Base-by-base conservation (phyloP, 148 eudicot species). In the Nyssa sinensis region DNA sequence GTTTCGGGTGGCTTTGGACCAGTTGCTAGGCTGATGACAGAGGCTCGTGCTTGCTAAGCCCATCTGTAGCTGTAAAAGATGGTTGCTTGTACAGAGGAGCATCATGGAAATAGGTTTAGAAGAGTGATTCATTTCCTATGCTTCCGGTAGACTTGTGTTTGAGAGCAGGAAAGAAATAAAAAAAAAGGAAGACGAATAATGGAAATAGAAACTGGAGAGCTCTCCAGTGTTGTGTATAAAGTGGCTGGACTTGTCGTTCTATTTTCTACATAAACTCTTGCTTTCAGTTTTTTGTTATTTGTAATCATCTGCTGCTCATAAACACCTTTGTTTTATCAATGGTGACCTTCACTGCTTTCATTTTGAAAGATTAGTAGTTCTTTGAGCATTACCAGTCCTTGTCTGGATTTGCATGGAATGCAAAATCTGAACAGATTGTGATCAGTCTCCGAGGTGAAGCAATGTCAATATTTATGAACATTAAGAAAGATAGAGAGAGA, bases 1-100 rank as follows among this genome's bases (percentile, higher is more conserved):
- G 87, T 81, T 62, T 81, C 87, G 7, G 80, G 87, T 69, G 72
- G 78, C 64, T 77, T 31, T 47, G 78, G 79, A 62, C 85, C 87
- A n/a, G 78, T 81, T 16, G 55, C 70, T 33, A 75, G 85, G 79
- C 87, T 74, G 80, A 69, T 84, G 55, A 79, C 89, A 0, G 89
- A 81, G 58, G 85, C 87, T 7, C 85, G 84, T 24, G 89, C 89
- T 64, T 86, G 85, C 67, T 86, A 69, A 75, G n/a, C 24, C 60
- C 21, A 29, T 31, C 66, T 11, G 17, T 17, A n/a, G n/a, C n/a
- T 10, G 39, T 31, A 33, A 3, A 13, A 9, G 64, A 33, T 7
- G 72, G 64, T 47, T 44, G 59, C 29, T 57, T 28, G 63, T 66
- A 49, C 71, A 47, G 39, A 35, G 24, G 64, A 29, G 66, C 24